Evolutionary conservation across 345 rosid genomes (phyloP).

Genomic region (Salix exigua): DNA sequence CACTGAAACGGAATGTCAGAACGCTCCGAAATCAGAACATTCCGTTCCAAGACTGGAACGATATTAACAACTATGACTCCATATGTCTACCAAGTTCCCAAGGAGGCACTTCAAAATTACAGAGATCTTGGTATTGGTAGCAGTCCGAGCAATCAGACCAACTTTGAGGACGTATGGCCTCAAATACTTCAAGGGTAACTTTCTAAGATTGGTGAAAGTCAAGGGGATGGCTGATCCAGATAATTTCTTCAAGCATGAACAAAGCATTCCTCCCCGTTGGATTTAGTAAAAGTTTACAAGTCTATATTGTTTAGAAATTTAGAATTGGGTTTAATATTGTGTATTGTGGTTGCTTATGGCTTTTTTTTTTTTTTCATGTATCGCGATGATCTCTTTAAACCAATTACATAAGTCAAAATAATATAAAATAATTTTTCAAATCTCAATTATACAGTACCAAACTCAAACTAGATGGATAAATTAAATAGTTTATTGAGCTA

Average conservation of each 20-base stretch:
- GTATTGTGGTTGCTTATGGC: not conserved
- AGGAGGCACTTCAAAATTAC: constrained; percentile 1
- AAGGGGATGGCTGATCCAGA: not conserved
- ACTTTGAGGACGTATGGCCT: not conserved
- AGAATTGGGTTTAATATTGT: not conserved
- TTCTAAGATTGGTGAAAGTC: not conserved
- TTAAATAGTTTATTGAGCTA: no score
- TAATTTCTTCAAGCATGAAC: not conserved
- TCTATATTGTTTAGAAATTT: not conserved
- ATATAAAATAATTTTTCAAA: no score
- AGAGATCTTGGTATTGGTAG: constrained; percentile 5
- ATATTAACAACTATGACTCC: no score
- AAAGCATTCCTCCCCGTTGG: not conserved
- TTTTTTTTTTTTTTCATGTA: not conserved
- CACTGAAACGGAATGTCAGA: no score
- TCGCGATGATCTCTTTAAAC: no score
- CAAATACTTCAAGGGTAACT: not conserved
- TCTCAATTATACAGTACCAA: no score
- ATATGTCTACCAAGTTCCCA: not conserved
- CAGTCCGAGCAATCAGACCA: not conserved
- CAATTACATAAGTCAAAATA: no score
- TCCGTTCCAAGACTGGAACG: no score
- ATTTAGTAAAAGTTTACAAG: not conserved
- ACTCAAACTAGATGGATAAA: no score
- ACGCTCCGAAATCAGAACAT: no score